Evolutionary conservation across 2,329 filamentous ascomycete species (phyloP), one percentile per base, ranked within the genome.

Genomic region (Teratosphaeria zuluensis): DNA sequence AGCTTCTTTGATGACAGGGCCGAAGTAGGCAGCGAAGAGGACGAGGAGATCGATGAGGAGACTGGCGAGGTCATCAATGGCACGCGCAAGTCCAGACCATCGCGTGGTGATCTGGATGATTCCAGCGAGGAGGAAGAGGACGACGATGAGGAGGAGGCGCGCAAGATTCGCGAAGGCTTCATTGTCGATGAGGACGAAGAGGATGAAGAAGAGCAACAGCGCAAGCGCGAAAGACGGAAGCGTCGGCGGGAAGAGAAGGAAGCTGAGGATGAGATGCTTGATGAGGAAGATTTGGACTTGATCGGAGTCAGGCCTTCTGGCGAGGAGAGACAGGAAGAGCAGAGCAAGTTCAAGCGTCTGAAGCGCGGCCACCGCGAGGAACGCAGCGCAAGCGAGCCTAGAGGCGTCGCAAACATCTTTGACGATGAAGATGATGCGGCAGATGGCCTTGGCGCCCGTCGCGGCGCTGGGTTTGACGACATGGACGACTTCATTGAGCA

Each of bases 401-500:
- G 87, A 61, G 90, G 88, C 28, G 83, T 97, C 16, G 87, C 91
- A 65, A 87, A 96, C 66, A 97, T 99, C 65, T 99, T 99, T 74
- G 92, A 90, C 38, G 92, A 96, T 65, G 92, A 96, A 56, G 92
- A 97, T 62, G 92, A 95, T 19, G 84, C 77, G 3, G 73, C 72
- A 19, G 80, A 82, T 51, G 77, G 78, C 35, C 61, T 69, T 67
- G 58, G 80, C 80, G 74, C 77, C 48, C 61, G 64, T 51, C 62
- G 56, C 4, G 67, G 69, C 55, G 65, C 88, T 59, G 79, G 80
- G 38, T 79, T 83, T 61, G 89, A 95, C 72, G 90, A 95, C 69
- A 90, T 95, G 73, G 90, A 90, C 52, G 71, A 92, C 72, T 99
- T 99, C 74, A 99, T 99, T 69, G 92, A 97, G 72, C 91, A 96